Percentiles rank a stretch among this genome's conserved stretches.
These are phyloP conservation scores for Dipteronia dyeriana DNA, from an alignment of 345 rosid genomes.

Conservation along the genomic window DNA sequence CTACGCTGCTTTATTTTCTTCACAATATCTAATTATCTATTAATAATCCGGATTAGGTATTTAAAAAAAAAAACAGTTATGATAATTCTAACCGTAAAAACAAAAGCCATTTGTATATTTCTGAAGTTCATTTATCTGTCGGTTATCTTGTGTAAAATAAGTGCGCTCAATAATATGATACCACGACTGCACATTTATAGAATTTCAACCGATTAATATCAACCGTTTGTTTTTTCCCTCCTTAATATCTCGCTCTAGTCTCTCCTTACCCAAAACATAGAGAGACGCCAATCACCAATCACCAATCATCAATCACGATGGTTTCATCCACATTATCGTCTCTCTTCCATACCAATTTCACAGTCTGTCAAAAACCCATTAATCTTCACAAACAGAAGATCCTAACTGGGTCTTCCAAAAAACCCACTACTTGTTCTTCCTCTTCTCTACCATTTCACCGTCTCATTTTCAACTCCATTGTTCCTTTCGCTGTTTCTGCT, in stretches of 20 bases:
- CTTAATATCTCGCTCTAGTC: neutral
- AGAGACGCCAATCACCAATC: neutral
- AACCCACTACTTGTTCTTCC: slow-evolving; percentile 18
- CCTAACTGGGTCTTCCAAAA: slow-evolving; percentile 7
- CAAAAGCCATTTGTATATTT: too few species aligned
- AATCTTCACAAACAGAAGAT: slow-evolving; percentile 18
- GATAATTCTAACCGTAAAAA: too few species aligned
- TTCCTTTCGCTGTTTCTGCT: slow-evolving; percentile 71
- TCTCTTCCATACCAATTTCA: slow-evolving; percentile 28
- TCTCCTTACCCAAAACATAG: neutral
- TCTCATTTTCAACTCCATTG: slow-evolving; percentile 38
- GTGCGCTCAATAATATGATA: neutral
- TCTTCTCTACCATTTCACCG: slow-evolving; percentile 23
- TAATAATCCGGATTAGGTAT: too few species aligned
- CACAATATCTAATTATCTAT: too few species aligned
- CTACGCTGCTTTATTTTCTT: too few species aligned
- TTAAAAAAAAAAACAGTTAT: too few species aligned
- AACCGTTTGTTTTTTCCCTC: slow-evolving; percentile 23
- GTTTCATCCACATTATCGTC: slow-evolving; percentile 35
- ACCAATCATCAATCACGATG: slow-evolving; percentile 18
- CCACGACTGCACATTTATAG: neutral
- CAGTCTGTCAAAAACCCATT: slow-evolving; percentile 31
- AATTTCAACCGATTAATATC: slow-evolving; percentile 15
- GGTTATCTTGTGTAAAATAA: neutral
- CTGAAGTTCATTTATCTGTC: too few species aligned